phyloP scores from a whole-genome alignment of 345 rosid genomes.

The Aegle marmelos region DNA sequence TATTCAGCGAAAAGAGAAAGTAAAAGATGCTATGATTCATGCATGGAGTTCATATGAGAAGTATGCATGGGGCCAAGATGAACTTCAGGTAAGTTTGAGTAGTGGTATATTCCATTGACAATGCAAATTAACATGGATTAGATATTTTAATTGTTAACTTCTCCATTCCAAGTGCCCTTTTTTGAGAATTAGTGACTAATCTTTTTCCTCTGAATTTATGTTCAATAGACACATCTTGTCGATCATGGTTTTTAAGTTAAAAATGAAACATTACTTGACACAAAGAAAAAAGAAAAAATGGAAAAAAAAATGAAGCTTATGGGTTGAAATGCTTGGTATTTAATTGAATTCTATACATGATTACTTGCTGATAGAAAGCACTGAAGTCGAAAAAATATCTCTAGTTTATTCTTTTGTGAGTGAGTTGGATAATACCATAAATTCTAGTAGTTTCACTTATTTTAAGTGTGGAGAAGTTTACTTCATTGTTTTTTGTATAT shows the following conservation, averaged over 20 bases:
- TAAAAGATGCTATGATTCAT: conserved; percentile 94
- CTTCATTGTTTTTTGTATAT: no score
- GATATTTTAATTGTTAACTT: background rate
- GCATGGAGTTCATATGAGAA: conserved; percentile 96
- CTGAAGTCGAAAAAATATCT: background rate
- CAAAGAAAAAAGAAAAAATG: no score
- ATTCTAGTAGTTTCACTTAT: background rate
- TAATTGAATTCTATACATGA: background rate
- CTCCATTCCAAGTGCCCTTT: background rate
- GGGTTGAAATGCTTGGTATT: background rate
- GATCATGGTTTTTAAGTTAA: background rate
- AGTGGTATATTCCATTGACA: background rate
- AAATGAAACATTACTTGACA: background rate
- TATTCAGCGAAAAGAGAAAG: conserved; percentile 72
- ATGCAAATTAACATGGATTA: background rate
- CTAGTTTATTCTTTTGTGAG: background rate
- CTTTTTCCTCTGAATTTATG: background rate
- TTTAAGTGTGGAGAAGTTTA: background rate
- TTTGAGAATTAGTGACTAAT: background rate
- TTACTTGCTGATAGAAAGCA: background rate
- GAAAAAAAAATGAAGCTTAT: background rate
- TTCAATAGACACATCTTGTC: background rate
- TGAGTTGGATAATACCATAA: background rate
- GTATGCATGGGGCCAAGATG: conserved; percentile 97
- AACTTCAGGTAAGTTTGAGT: conserved; percentile 67